Evolutionary conservation across 805 yeast species (phyloP).

Genomic region (Kodamaea laetipori): DNA sequence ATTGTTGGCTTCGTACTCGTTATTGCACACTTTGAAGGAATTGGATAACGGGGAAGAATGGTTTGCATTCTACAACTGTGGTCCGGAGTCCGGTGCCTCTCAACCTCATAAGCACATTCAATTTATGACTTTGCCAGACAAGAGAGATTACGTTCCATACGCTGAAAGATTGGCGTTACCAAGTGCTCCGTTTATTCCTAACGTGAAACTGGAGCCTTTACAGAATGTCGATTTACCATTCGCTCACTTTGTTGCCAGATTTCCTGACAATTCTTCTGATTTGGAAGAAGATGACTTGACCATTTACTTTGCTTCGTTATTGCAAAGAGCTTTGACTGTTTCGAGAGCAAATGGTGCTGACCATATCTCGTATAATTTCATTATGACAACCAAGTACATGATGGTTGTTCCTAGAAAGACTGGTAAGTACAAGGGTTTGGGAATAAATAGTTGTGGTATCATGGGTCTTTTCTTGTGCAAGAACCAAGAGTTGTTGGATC

Average conservation of each 20-base stretch:
- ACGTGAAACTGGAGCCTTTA: constrained; percentile 55
- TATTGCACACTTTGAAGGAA: constrained; percentile 52
- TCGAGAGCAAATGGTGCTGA: constrained; percentile 51
- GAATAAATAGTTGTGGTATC: constrained; percentile 80
- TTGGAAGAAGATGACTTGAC: constrained; percentile 60
- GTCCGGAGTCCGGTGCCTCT: constrained; percentile 89
- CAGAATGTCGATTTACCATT: constrained; percentile 64
- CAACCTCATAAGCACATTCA: constrained; percentile 93
- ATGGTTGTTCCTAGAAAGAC: constrained; percentile 79
- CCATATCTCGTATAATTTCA: constrained; percentile 73
- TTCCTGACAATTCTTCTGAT: constrained; percentile 41
- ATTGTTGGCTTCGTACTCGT: constrained; percentile 55
- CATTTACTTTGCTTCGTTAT: constrained; percentile 66
- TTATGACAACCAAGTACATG: constrained; percentile 82
- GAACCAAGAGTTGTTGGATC: constrained; percentile 52
- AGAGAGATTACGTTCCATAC: constrained; percentile 50
- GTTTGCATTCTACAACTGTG: constrained; percentile 87
- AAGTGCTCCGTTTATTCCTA: constrained; percentile 56
- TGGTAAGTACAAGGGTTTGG: constrained; percentile 53
- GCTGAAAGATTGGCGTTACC: constrained; percentile 52
- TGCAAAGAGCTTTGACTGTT: constrained; percentile 70
- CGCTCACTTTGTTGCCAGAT: constrained; percentile 79
- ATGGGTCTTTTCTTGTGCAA: constrained; percentile 80
- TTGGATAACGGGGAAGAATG: constrained; percentile 45
- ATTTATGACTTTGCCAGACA: constrained; percentile 67